Conservation (phyloP, 2,329 filamentous ascomycete genomes). For the Nannizziopsis arthrosporioides region DNA sequence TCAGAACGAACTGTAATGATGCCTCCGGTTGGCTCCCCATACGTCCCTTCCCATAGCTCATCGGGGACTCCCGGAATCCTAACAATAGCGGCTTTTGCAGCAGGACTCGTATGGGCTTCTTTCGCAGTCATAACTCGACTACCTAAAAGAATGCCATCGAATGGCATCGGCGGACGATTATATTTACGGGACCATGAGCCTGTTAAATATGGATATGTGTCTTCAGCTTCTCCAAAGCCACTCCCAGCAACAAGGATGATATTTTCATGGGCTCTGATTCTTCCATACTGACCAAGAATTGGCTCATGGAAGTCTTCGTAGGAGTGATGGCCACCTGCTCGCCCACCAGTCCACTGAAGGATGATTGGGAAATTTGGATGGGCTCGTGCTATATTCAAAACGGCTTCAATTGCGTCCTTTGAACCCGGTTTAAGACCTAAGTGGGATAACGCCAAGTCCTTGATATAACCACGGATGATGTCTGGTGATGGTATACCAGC, state of each 20-base stretch:
- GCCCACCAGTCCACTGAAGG: constrained; percentile 87
- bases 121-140: constrained; percentile 92
- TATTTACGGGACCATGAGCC: constrained; percentile 78
- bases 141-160: constrained; percentile 80
- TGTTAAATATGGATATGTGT: constrained; percentile 85
- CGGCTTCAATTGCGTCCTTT: constrained; percentile 71
- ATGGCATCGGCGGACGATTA: constrained; percentile 85
- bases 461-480: constrained; percentile 83
- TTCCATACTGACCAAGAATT: constrained; percentile 78
- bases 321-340: constrained; percentile 87
- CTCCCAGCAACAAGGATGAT: constrained; percentile 81
- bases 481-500: constrained; percentile 89
- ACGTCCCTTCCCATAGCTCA: constrained; percentile 78
- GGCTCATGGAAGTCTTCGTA: constrained; percentile 92
- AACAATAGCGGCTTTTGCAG: constrained; percentile 79
- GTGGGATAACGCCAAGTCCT: constrained; percentile 82
- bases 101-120: constrained; percentile 76
- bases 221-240: constrained; percentile 79
- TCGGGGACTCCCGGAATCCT: constrained; percentile 75
- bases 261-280: constrained; percentile 74
- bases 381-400: constrained; percentile 87
- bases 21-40: constrained; percentile 84
- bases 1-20: constrained; percentile 94
- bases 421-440: constrained; percentile 92
- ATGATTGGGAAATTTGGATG: constrained; percentile 84